phyloP scores from a whole-genome alignment of 306 rosid genomes.

The Prunus davidiana region DNA sequence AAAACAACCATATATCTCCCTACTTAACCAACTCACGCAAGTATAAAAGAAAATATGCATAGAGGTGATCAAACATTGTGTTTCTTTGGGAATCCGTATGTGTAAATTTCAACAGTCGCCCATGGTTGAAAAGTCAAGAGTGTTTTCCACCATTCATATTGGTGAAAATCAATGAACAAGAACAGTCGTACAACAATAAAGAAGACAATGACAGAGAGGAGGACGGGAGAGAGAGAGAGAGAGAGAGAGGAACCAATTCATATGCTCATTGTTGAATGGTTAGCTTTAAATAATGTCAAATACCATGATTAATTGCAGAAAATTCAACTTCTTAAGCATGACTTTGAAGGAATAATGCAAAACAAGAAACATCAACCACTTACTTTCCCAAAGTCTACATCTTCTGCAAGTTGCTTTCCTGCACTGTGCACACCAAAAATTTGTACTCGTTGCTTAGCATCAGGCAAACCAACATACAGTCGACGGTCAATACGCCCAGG shows the following conservation, averaged over 20 bases:
- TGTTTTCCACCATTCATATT: background rate
- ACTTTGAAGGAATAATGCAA: background rate
- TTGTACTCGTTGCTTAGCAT: conserved; percentile 78
- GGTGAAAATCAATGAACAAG: background rate
- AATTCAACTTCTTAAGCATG: background rate
- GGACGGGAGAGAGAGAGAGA: no score
- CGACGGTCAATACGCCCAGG: conserved; percentile 94
- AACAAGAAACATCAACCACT: conserved; percentile 24
- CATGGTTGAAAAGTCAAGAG: background rate
- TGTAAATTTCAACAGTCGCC: background rate
- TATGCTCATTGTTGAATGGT: background rate
- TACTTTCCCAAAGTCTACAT: conserved; percentile 79
- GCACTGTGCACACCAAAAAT: conserved; percentile 86
- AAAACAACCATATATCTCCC: no score
- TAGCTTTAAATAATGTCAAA: background rate
- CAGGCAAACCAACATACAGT: conserved; percentile 91
- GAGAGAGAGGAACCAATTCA: background rate
- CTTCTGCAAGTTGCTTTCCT: conserved; percentile 74
- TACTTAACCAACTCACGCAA: no score
- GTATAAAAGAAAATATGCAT: no score
- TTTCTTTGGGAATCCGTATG: background rate
- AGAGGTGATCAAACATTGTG: background rate
- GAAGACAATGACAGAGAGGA: background rate
- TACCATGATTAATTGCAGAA: background rate
- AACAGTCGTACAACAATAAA: background rate